phyloP scores from a whole-genome alignment of 345 rosid species.

The sweet orange (Citrus sinensis) region DVS_A1.0 CM039162.1:7681001-7681500 shows the following conservation, averaged over 20 bases:
- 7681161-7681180: not conserved
- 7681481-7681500: not conserved
- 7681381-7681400: not conserved
- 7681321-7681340: constrained; percentile 55
- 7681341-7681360: not conserved
- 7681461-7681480: not conserved
- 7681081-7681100: not conserved
- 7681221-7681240: not conserved
- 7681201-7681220: not conserved
- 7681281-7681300: constrained; percentile 99
- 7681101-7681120: not conserved
- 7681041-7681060: not conserved
- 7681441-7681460: not conserved
- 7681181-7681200: not conserved
- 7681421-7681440: not conserved
- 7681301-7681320: constrained; percentile 66
- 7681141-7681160: not conserved
- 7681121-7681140: not conserved
- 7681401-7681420: not conserved
- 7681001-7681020: too few relatives aligned
- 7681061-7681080: not conserved
- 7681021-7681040: not conserved
- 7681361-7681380: not conserved
- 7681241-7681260: not conserved
- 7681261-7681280: constrained; percentile 70